Evolutionary conservation across 1,139 yeast species (phyloP), one percentile per base, ranked within the genome.

Genomic region (Trichomonascaceae sp.): DNA sequence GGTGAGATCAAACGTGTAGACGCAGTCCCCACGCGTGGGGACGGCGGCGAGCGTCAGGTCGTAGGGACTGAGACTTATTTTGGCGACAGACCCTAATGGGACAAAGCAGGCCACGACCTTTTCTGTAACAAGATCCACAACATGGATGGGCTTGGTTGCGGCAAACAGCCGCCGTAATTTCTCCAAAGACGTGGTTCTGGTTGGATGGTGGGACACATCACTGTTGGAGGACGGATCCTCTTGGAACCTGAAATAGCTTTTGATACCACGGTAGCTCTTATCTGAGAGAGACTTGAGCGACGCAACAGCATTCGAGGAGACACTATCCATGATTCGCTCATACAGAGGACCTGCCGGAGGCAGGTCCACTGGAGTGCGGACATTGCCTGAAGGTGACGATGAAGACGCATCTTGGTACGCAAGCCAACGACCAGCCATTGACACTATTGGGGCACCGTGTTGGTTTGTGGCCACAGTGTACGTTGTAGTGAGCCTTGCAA

Each of bases 1-100:
- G 29, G 75, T 64, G 36, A 71, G 60, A 46, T 77, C 87, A 78
- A 82, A 77, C 43, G 75, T 60, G 45, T 64, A 74, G 9, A 76
- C 58, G 32, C 63, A 65, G 47, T 77, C 85, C 2, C 87, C 87
- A 36, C 80, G 61, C 14, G 55, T 48, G 15, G 71, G 68, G 3
- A 69, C 66, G n/a, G 76, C 70, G 1, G 75, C 69, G 34, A 77
- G 50, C 25, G 71, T 69, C 26, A 73, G 52, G 46, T 76, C 82
- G 50, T 66, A 72, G 0, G 81, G 80, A 0, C 79, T 74, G 5
- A 77, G 50, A 1, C 80, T 72, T 2, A 77, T 50, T 17, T 63
- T 58, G 0, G 84, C 74, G 13, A 76, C 64, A 0, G 82, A 84
- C 16, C 72, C 74, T 0, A 78, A 64, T 32, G 82, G 69, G 27